Evolutionary conservation across 2,329 filamentous ascomycete genomes (phyloP).

Genomic region (Xylaria hypoxylon): DNA sequence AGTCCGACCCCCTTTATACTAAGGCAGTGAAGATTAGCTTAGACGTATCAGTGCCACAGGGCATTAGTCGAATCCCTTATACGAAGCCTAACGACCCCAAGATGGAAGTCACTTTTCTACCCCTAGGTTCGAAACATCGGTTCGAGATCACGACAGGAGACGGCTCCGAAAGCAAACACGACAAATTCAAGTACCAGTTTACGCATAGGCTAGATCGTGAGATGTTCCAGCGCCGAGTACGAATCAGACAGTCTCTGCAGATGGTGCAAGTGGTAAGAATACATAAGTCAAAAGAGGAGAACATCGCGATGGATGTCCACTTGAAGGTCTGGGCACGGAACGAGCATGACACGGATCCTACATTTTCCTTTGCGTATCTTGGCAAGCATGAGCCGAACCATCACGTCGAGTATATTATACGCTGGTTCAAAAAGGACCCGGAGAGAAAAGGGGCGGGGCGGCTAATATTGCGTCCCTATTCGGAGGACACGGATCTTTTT

Average conservation of each 20-base stretch:
- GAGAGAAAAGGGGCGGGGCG: conserved; percentile 40
- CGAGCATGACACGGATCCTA: conserved; percentile 37
- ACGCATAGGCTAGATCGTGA: conserved; percentile 38
- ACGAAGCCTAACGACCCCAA: conserved; percentile 41
- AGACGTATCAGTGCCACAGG: conserved; percentile 33
- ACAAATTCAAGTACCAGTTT: conserved; percentile 38
- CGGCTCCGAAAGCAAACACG: conserved; percentile 12
- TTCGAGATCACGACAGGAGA: conserved; percentile 36
- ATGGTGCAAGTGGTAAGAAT: conserved; percentile 38
- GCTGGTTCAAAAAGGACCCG: conserved; percentile 43
- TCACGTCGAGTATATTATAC: conserved; percentile 43
- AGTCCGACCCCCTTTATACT: neutral
- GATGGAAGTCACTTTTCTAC: conserved; percentile 40
- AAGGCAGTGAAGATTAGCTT: neutral
- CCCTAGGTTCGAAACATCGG: conserved; percentile 34
- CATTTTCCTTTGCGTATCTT: conserved; percentile 42
- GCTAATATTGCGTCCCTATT: conserved; percentile 38
- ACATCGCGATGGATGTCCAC: conserved; percentile 39
- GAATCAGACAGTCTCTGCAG: conserved; percentile 33
- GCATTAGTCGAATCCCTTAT: conserved; percentile 34
- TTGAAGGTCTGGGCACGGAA: conserved; percentile 42
- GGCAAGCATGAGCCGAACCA: conserved; percentile 31
- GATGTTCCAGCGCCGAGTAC: conserved; percentile 37
- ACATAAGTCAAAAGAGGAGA: conserved; percentile 34
- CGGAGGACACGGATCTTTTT: conserved; percentile 32